phyloP scores from a whole-genome alignment of 306 rosid genomes.

The Quercus engelmannii region DNA sequence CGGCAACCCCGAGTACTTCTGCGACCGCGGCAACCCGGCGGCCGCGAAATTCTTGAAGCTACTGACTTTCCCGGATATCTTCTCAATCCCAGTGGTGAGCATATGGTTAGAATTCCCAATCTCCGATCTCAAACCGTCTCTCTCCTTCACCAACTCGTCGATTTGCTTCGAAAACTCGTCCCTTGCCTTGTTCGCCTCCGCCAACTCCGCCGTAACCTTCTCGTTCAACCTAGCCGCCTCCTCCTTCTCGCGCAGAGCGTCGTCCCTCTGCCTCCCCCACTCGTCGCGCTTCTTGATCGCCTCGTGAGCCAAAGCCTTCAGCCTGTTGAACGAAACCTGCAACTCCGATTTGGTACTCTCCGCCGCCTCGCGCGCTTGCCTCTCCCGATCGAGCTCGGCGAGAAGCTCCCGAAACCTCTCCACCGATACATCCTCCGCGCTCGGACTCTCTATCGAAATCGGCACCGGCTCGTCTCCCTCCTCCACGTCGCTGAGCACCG shows the following conservation, averaged over 20 bases:
- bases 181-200: slow-evolving; percentile 34
- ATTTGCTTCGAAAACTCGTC: slow-evolving; percentile 49
- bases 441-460: slow-evolving; percentile 23
- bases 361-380: slow-evolving; percentile 63
- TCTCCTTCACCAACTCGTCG: slow-evolving; percentile 66
- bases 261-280: slow-evolving; percentile 64
- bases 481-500: slow-evolving; percentile 93
- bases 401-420: slow-evolving; percentile 62
- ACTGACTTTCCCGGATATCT: slow-evolving; percentile 76
- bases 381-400: slow-evolving; percentile 86
- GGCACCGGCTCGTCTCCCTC: slow-evolving; percentile 68
- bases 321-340: slow-evolving; percentile 60
- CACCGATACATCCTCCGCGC: slow-evolving; percentile 56
- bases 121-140: slow-evolving; percentile 61
- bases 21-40: slow-evolving; percentile 67
- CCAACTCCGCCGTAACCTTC: slow-evolving; percentile 46
- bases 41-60: slow-evolving; percentile 53
- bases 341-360: slow-evolving; percentile 73
- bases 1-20: slow-evolving; percentile 73
- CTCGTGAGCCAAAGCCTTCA: slow-evolving; percentile 78
- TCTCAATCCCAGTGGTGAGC: slow-evolving; percentile 86
- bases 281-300: slow-evolving; percentile 88
- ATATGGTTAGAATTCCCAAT: slow-evolving; percentile 89
- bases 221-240: slow-evolving; percentile 44
- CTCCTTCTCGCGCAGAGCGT: slow-evolving; percentile 74